Conservation (phyloP, 345 rosid genomes). For the Noccaea bulbosa region DNA sequence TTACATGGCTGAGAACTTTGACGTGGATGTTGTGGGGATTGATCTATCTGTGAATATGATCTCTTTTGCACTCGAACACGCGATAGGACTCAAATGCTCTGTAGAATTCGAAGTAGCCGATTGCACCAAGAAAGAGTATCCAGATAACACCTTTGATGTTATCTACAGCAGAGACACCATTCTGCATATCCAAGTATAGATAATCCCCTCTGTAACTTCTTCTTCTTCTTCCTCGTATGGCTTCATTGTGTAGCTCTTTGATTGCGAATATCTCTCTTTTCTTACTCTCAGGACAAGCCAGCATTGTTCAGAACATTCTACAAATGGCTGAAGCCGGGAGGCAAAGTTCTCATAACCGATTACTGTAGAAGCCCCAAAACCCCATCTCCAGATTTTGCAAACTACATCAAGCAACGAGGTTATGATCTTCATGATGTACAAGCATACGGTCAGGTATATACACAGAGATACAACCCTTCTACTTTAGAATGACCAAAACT, state of each 20-base stretch:
- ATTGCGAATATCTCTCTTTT: neutral
- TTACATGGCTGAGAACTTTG: slow-evolving; percentile 94
- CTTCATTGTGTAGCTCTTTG: slow-evolving; percentile 5
- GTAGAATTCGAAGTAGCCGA: slow-evolving; percentile 98
- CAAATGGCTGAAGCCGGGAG: slow-evolving; percentile 97
- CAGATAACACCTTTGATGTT: slow-evolving; percentile 82
- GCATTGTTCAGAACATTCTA: slow-evolving; percentile 79
- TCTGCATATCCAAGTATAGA: slow-evolving; percentile 64
- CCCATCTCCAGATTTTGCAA: slow-evolving; percentile 68
- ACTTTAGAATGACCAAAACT: neutral
- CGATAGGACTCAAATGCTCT: slow-evolving; percentile 83
- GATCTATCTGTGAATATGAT: slow-evolving; percentile 95
- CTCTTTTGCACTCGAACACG: slow-evolving; percentile 91
- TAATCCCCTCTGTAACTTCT: neutral
- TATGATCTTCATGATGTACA: slow-evolving; percentile 88
- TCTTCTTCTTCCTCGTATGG: slow-evolving; percentile 1
- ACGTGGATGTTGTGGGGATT: slow-evolving; percentile 88
- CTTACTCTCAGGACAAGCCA: slow-evolving; percentile 82
- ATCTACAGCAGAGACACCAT: slow-evolving; percentile 98
- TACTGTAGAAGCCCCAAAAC: slow-evolving; percentile 78
- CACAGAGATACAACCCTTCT: neutral
- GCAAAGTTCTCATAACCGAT: slow-evolving; percentile 88
- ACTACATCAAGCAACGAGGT: slow-evolving; percentile 84
- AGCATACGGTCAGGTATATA: slow-evolving; percentile 83
- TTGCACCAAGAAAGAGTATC: slow-evolving; percentile 85